These are phyloP conservation scores for Penicillium turbatum DNA, from an alignment of 495 filamentous ascomycete species.

Conservation along the genomic window DNA sequence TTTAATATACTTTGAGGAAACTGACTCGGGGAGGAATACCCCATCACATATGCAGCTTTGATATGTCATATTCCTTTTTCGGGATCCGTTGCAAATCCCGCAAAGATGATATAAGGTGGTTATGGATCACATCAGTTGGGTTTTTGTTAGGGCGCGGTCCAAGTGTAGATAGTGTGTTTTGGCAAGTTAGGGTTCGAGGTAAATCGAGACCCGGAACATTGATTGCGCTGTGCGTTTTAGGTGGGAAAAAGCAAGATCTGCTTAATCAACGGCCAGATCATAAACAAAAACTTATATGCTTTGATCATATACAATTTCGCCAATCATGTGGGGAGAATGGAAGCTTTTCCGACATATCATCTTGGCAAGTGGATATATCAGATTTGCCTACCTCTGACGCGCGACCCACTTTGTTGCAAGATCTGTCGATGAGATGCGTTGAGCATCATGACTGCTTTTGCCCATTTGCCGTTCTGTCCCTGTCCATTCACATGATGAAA, in stretches of 20 bases:
- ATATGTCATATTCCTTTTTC: slow-evolving; percentile 20
- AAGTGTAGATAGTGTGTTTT: neutral
- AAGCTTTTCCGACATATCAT: slow-evolving; percentile 9
- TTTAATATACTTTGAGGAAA: slow-evolving; percentile 12
- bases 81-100: neutral
- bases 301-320: neutral
- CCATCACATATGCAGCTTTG: neutral
- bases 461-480: neutral
- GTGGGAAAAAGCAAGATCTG: slow-evolving; percentile 4
- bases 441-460: neutral
- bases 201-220: slow-evolving; percentile 6
- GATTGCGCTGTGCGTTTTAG: neutral
- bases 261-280: slow-evolving; percentile 3
- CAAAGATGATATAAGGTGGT: neutral
- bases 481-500: neutral
- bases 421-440: neutral
- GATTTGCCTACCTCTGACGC: neutral
- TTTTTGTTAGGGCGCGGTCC: neutral
- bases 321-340: neutral
- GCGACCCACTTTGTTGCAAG: slow-evolving; percentile 3
- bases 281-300: neutral
- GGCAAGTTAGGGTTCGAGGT: slow-evolving; percentile 2
- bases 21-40: slow-evolving; percentile 6
- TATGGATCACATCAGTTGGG: slow-evolving; percentile 10
- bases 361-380: slow-evolving; percentile 5